Evolutionary conservation across 768 basidiomycete genomes (phyloP), one percentile per base, ranked within the genome.

Genomic region (Amanita pallidorosea): DNA sequence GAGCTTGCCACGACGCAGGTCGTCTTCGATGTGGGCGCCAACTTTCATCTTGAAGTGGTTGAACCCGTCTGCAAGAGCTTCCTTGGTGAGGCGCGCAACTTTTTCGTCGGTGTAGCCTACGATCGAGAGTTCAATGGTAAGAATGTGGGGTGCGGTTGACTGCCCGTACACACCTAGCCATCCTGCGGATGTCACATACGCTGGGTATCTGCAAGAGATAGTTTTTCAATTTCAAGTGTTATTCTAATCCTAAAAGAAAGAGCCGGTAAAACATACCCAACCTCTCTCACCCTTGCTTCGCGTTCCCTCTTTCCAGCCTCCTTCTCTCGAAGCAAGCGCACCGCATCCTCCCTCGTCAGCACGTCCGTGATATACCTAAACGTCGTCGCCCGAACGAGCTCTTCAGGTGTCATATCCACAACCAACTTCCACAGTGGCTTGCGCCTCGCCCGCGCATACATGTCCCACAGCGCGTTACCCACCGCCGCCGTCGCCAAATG

Each of bases 21-120:
- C 95, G 63, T 84, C 80, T 35, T 81, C 77, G 51, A 79, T 72
- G 66, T 88, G 75, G 22, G 86, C 84, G 48, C 95, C 95, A 56
- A 98, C 95, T 71, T 97, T 98, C 84, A 97, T 93, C 70, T 97
- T 97, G 80, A 98, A 98, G 70, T 96, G 93, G 69, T 90, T 95
- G 79, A 98, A 98, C 18, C 94, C 94, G 40, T 77, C 79, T 20
- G 75, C 67, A 47, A 98, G 73, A 29, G 92, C 88, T 61, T 93
- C 89, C 60, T 81, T 82, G 7, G 91, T 96, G 47, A 98, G 76
- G 7, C 81, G 76, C 1, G 81, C 77, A 22, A 98, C 81, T 62
- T 96, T 96, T 63, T 95, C 93, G 63, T 97, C 93, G 15, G 77
- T 80, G 68, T 97, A 98, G 2, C 92, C 87, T 81, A 47, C 6